Evolutionary conservation across 169 alveolate species (phyloP).

Genomic region (Perkinsus olseni): DNA sequence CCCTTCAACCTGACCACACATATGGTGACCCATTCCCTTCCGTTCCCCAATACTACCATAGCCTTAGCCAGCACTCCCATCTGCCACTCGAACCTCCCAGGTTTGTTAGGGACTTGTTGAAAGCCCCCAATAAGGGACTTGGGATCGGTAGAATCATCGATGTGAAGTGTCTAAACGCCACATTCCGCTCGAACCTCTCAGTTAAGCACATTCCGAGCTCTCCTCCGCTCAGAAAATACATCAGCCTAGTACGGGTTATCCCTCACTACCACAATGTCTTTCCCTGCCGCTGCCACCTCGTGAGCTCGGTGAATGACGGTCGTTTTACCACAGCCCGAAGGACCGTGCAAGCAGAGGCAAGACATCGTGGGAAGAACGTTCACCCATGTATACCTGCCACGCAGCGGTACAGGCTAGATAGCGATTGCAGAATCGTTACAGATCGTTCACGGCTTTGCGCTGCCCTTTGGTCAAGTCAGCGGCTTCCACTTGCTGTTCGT

Average conservation of each 20-base stretch:
- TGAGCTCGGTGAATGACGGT: neutral
- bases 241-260: too few relatives aligned
- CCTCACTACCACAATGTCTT: neutral
- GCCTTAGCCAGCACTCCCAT: neutral
- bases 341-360: neutral
- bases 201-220: too few relatives aligned
- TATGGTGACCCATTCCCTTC: neutral
- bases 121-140: neutral
- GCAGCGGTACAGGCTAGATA: neutral
- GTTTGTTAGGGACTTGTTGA: neutral
- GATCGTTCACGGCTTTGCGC: neutral
- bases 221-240: too few relatives aligned
- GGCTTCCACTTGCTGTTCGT: too few relatives aligned
- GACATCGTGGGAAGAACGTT: neutral
- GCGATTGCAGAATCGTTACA: neutral
- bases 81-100: neutral
- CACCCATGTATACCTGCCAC: neutral
- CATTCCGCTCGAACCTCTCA: too few relatives aligned
- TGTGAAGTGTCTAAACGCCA: neutral
- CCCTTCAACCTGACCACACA: neutral
- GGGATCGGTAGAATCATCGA: neutral
- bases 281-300: neutral
- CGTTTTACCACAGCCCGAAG: neutral
- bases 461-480: too few relatives aligned
- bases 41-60: neutral